Conservation (phyloP, 129 eudicot species). For the carrot (Daucus carota) region DNA sequence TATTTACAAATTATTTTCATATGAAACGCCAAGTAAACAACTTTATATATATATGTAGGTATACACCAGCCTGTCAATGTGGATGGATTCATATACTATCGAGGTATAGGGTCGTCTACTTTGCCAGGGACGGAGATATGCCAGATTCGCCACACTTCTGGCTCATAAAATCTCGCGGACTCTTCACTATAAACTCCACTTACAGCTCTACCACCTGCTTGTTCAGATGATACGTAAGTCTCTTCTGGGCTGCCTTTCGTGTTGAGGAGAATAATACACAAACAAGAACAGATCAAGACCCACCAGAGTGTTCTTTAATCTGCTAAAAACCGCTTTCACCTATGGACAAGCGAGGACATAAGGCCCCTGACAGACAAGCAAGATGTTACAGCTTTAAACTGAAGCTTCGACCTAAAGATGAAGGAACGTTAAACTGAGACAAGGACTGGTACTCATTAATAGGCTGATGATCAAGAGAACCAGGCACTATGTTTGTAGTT, state of each 20-base stretch:
- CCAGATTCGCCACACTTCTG: slow-evolving; percentile 83
- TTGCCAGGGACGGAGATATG: slow-evolving; percentile 20
- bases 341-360: slow-evolving; percentile 11
- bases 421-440: slow-evolving; percentile 29
- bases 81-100: background rate
- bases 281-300: slow-evolving; percentile 55
- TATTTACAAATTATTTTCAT: background rate
- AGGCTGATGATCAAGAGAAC: slow-evolving; percentile 92
- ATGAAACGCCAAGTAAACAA: background rate
- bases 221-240: slow-evolving; percentile 24
- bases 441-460: slow-evolving; percentile 81
- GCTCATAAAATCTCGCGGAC: slow-evolving; percentile 87
- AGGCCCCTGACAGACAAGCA: background rate
- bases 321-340: slow-evolving; percentile 79
- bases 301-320: slow-evolving; percentile 76
- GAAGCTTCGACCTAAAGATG: background rate
- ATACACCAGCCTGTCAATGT: background rate
- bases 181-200: slow-evolving; percentile 74
- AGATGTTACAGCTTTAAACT: background rate
- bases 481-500: slow-evolving; percentile 55
- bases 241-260: slow-evolving; percentile 34
- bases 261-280: slow-evolving; percentile 45
- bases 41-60: background rate
- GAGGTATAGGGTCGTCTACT: background rate
- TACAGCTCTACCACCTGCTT: slow-evolving; percentile 58